These are phyloP conservation scores for Sclerotinia spermophila DNA, from an alignment of 2,329 filamentous ascomycete species.

Conservation along the genomic window DNA sequence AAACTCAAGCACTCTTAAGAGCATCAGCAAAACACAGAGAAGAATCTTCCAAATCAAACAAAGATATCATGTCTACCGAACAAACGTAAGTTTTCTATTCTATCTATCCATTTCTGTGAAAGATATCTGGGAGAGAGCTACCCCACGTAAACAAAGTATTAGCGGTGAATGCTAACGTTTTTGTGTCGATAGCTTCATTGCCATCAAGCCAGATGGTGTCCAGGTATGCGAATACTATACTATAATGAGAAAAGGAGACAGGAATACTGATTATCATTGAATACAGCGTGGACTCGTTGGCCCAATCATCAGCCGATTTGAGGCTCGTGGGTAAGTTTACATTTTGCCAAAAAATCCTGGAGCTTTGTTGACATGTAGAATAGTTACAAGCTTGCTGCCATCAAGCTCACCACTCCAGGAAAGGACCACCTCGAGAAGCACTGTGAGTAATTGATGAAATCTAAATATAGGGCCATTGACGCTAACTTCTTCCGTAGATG, in stretches of 20 bases:
- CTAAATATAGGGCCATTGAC: conserved; percentile 31
- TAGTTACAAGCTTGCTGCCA: conserved; percentile 96
- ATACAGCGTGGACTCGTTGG: conserved; percentile 90
- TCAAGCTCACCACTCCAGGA: conserved; percentile 88
- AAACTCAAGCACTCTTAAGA: conserved; percentile 45
- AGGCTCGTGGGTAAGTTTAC: conserved; percentile 76
- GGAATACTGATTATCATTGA: conserved; percentile 21
- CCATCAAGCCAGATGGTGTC: conserved; percentile 99
- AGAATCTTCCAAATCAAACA: conserved; percentile 36
- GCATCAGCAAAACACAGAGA: conserved; percentile 36
- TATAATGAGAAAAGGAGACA: background rate
- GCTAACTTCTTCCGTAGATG: conserved; percentile 48
- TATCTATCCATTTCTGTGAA: background rate
- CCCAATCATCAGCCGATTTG: conserved; percentile 96
- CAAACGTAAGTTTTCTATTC: conserved; percentile 63
- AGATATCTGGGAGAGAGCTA: background rate
- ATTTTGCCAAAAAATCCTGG: background rate
- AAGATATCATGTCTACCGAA: conserved; percentile 63
- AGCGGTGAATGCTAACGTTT: conserved; percentile 33
- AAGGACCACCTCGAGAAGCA: conserved; percentile 98
- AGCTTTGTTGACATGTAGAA: conserved; percentile 18
- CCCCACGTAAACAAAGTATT: conserved; percentile 14
- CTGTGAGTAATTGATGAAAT: conserved; percentile 52
- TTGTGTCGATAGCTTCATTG: conserved; percentile 77
- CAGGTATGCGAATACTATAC: conserved; percentile 61